Percentiles rank a stretch among this genome's conserved stretches.
These are phyloP conservation scores for Boletus subcaerulescens DNA, from an alignment of 768 basidiomycete genomes.

Conservation along the genomic window DNA sequence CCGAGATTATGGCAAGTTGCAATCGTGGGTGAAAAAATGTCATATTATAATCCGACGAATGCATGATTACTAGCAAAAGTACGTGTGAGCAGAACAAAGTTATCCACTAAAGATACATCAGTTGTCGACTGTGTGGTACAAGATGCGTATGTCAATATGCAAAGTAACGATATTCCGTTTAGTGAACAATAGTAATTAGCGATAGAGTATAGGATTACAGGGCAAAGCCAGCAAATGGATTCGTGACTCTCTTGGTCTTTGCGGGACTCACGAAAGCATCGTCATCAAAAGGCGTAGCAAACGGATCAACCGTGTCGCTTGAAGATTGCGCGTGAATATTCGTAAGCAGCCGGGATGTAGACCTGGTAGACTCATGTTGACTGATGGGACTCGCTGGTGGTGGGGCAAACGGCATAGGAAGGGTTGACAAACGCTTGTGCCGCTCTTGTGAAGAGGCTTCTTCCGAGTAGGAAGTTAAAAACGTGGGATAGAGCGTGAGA, in stretches of 20 bases:
- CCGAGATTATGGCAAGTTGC: not conserved
- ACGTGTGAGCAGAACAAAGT: not conserved
- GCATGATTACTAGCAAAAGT: conserved; percentile 1
- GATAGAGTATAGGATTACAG: conserved; percentile 24
- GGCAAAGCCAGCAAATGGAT: conserved; percentile 46
- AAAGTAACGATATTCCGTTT: conserved; percentile 7
- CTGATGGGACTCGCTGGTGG: conserved; percentile 15
- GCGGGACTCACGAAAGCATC: conserved; percentile 42
- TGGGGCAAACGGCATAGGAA: conserved; percentile 15
- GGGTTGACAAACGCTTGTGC: conserved; percentile 23
- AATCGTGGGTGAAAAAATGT: not conserved
- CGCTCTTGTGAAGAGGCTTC: conserved; percentile 10
- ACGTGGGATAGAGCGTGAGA: conserved; percentile 17
- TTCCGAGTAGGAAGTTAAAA: conserved; percentile 4
- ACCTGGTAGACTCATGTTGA: conserved; percentile 24
- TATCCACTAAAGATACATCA: conserved; percentile 28
- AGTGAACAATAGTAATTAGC: conserved; percentile 11
- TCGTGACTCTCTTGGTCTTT: conserved; percentile 46
- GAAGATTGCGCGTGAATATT: conserved; percentile 41
- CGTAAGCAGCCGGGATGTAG: conserved; percentile 46
- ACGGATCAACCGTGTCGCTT: conserved; percentile 44
- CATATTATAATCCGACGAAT: no score
- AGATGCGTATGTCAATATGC: conserved; percentile 3
- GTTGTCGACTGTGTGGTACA: conserved; percentile 1
- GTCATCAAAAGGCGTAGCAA: conserved; percentile 79